A percentile compares a stretch with the other conserved stretches of the same genome.
phyloP scores from a whole-genome alignment of 2,329 filamentous ascomycete genomes.

The Fusarium equiseti region DNA sequence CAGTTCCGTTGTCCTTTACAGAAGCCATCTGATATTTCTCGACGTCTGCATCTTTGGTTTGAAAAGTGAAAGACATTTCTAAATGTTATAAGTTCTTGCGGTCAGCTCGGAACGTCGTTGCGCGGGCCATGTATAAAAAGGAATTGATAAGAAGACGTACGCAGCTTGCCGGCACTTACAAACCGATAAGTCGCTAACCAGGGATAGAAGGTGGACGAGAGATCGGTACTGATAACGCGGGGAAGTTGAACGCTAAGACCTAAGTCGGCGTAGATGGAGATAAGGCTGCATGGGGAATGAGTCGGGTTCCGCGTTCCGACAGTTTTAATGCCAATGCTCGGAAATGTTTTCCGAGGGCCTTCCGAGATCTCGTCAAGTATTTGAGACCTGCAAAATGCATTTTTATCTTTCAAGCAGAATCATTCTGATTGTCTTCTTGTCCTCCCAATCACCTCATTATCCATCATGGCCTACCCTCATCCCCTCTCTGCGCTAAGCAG shows the following conservation, averaged over 20 bases:
- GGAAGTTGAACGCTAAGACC: neutral
- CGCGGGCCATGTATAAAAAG: neutral
- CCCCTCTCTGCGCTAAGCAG: slow-evolving; percentile 49
- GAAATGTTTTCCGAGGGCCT: slow-evolving; percentile 3
- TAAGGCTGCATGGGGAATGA: neutral
- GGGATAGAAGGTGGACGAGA: neutral
- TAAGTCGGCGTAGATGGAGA: neutral
- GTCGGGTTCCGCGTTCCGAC: slow-evolving; percentile 23
- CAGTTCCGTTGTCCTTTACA: slow-evolving; percentile 17
- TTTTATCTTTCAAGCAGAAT: no score
- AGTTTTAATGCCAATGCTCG: neutral
- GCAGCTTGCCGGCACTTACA: neutral
- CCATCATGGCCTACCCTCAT: slow-evolving; percentile 37
- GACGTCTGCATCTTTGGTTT: neutral
- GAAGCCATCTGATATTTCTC: neutral
- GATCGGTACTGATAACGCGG: slow-evolving; percentile 16
- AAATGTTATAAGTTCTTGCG: rapidly evolving
- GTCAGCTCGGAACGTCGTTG: neutral
- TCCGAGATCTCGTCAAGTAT: neutral
- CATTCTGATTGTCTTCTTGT: neutral
- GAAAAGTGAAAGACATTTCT: neutral
- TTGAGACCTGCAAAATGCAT: neutral
- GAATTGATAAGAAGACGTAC: neutral
- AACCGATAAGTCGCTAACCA: neutral
- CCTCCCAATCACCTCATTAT: neutral